These are phyloP conservation scores for Mycosphaerelloides madeirae DNA, from an alignment of 2,329 filamentous ascomycete genomes.

Conservation along the genomic window DNA sequence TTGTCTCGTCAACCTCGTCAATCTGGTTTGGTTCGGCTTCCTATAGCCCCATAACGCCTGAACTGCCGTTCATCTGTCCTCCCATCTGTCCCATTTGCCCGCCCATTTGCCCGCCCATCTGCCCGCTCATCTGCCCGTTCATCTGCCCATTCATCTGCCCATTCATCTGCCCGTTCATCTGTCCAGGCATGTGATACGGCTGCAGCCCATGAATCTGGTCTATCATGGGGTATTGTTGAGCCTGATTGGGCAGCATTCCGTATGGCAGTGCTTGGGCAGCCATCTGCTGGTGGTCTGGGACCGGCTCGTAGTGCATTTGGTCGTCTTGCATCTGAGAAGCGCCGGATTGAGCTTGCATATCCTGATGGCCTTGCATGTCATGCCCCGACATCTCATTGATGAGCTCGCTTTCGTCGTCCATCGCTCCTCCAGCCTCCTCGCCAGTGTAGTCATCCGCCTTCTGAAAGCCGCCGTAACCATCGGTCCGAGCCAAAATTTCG, in stretches of 20 bases:
- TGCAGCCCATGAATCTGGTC: conserved; percentile 22
- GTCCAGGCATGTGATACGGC: conserved; percentile 25
- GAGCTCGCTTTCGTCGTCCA: conserved; percentile 26
- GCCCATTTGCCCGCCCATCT: background rate
- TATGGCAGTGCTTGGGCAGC: conserved; percentile 19
- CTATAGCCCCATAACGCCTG: conserved; percentile 22
- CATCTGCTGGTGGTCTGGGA: conserved; percentile 21
- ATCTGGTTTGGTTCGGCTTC: too few species aligned
- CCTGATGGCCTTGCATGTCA: conserved; percentile 4
- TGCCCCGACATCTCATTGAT: conserved; percentile 3
- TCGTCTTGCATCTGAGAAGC: conserved; percentile 18
- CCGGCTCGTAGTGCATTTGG: conserved; percentile 27
- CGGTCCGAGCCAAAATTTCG: conserved; percentile 31
- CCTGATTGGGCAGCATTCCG: conserved; percentile 22
- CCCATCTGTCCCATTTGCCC: background rate
- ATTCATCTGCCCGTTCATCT: conserved; percentile 11
- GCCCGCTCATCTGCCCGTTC: conserved; percentile 17
- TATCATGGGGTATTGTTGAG: conserved; percentile 25
- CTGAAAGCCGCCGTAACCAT: conserved; percentile 31
- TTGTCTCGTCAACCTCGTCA: too few species aligned
- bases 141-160: conserved; percentile 18
- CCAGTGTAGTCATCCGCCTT: conserved; percentile 32
- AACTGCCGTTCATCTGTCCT: conserved; percentile 3
- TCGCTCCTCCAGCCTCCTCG: conserved; percentile 26
- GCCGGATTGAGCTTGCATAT: conserved; percentile 15